These are phyloP conservation scores for Boletellus ananiceps DNA, from an alignment of 768 basidiomycete genomes.

Conservation along the genomic window DNA sequence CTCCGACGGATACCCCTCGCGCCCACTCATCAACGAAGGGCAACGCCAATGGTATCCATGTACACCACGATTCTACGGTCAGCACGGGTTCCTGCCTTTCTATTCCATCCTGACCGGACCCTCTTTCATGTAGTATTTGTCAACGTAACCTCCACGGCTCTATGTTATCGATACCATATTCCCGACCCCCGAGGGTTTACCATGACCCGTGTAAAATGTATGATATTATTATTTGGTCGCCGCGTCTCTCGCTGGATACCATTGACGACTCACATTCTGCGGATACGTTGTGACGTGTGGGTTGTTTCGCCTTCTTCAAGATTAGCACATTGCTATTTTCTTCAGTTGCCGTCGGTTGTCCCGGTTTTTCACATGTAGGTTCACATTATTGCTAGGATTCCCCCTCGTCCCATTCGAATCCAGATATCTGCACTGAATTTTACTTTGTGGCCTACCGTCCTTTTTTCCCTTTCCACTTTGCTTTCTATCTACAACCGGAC, in stretches of 20 bases:
- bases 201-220: constrained; percentile 21
- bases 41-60: constrained; percentile 16
- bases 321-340: constrained; percentile 21
- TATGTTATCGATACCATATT: constrained; percentile 29
- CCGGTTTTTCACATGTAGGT: constrained; percentile 10
- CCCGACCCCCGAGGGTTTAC: constrained; percentile 5
- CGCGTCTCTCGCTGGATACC: constrained; percentile 10
- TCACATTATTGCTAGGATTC: constrained; percentile 7
- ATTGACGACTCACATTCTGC: constrained; percentile 4
- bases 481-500: constrained; percentile 48
- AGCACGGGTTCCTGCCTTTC: background rate
- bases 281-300: constrained; percentile 2
- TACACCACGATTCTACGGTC: constrained; percentile 21
- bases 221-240: constrained; percentile 22
- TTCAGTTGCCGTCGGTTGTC: constrained; percentile 1
- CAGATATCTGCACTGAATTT: constrained; percentile 12
- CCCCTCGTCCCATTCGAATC: constrained; percentile 9
- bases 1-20: constrained; percentile 15
- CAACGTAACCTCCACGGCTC: constrained; percentile 12
- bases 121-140: constrained; percentile 20
- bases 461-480: background rate
- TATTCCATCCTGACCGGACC: constrained; percentile 11
- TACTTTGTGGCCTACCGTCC: constrained; percentile 8
- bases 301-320: background rate
- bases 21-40: constrained; percentile 12